Base-by-base conservation (phyloP, 306 rosid species). In the Cucumis hystrix region DNA sequence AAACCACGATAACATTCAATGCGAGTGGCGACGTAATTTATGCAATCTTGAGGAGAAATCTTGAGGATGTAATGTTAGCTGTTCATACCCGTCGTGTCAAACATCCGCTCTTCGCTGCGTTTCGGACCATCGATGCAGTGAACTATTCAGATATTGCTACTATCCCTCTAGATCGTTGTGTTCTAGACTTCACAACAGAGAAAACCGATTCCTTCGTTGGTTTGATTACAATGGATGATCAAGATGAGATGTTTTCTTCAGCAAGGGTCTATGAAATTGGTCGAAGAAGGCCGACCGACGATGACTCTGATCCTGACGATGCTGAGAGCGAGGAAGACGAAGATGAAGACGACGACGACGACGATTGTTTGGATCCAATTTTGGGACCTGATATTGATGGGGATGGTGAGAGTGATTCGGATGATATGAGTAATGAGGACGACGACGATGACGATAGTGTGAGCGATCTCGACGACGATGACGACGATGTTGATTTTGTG, bases 251-350 rank as follows among this genome's bases (percentile, higher is more conserved):
- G 97, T 88, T 84, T 81, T 91, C 99, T 54, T 89, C 98, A 1
- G 99, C 92, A 41, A 89, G 99, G 81, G 80, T 89, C 18, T 88
- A 92, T 61, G 99, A 96, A 80, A 91, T 96, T 59, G 99, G 99
- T 79, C 96, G 99, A 11, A 83, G 99, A 62, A 87, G 93, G 71
- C 94, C 98, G 10, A 92, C 98, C 2, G 94, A 96, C 47, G 99
- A 96, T 47, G 98, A 96, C 82, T 96, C 99, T 49, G 99, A 96
- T 83, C 99, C 99, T 1, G 99, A 96, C 56, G 99, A 96, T 60
- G 98, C 94, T 3, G 98, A 92, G 82, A 92, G 91, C 8, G 98
- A 91, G 78, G 99, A 96, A 0, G 99, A 95, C 0, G 98, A 92
- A 0, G 98, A 92, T 0, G 99, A 96, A 2, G 97, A 85, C 0